Conservation (phyloP, 2,329 filamentous ascomycete species). For the Fusarium citri region DNA sequence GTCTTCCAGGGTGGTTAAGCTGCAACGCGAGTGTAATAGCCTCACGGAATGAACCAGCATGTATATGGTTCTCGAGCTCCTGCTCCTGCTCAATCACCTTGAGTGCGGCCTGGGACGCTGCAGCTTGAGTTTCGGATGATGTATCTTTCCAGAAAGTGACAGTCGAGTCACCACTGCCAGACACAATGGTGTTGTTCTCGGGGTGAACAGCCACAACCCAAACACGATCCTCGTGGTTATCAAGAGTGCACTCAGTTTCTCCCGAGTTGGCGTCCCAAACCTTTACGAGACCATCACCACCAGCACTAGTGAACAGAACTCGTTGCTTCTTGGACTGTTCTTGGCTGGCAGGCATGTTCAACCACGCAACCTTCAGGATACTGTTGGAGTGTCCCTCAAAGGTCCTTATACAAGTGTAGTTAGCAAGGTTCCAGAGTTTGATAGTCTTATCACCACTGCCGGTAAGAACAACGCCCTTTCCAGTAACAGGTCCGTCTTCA, state of each 20-base stretch:
- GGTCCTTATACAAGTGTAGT: slow-evolving; percentile 92
- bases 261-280: slow-evolving; percentile 91
- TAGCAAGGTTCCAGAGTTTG: slow-evolving; percentile 91
- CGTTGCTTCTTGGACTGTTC: slow-evolving; percentile 68
- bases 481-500: slow-evolving; percentile 77
- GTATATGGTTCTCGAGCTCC: slow-evolving; percentile 91
- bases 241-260: slow-evolving; percentile 87
- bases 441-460: slow-evolving; percentile 96
- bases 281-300: slow-evolving; percentile 94
- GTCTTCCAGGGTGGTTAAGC: slow-evolving; percentile 90
- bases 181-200: slow-evolving; percentile 78
- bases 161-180: slow-evolving; percentile 90
- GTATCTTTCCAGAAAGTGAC: slow-evolving; percentile 97
- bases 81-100: slow-evolving; percentile 94
- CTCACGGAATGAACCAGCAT: slow-evolving; percentile 87
- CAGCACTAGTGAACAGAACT: slow-evolving; percentile 84
- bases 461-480: slow-evolving; percentile 85
- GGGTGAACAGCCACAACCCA: slow-evolving; percentile 87
- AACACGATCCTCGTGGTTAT: slow-evolving; percentile 96
- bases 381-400: slow-evolving; percentile 98
- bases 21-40: slow-evolving; percentile 92
- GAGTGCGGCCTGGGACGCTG: slow-evolving; percentile 77
- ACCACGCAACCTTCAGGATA: slow-evolving; percentile 92
- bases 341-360: slow-evolving; percentile 66
- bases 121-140: slow-evolving; percentile 80